Base-by-base conservation (phyloP, 495 filamentous ascomycete genomes). In the Terfezia claveryi region DNA sequence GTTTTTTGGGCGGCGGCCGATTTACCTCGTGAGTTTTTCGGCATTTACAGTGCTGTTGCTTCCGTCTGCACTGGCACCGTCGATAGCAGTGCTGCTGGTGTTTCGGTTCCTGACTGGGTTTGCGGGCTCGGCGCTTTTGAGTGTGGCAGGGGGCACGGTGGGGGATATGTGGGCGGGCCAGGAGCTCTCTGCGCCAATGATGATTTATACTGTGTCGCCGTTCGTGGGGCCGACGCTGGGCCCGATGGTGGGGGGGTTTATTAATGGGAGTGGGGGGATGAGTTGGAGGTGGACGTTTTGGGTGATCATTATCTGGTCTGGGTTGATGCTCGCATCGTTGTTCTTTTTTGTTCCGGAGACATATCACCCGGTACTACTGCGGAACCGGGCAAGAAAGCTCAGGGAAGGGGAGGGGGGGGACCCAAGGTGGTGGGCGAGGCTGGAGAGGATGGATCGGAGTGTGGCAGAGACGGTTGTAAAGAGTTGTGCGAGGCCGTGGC, bases 211-310 rank as follows among this genome's bases (percentile, higher is more conserved):
- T 1, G 73, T 81, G 8, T 73, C 77, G 12, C 89, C 87, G 8
- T 92, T 92, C 61, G 68, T 75, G 7, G 76, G 79, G 4, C 80
- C 81, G 7, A 62, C 79, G 11, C 57, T 79, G 5, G 75, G 76
- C 4, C 76, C 75, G 20, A 67, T 80, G 41, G 73, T 77, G 16
- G 80, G 78, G 37, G 80, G 80, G 11, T 88, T 85, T 57, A 81
- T 94, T 54, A 89, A 91, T 62, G 76, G 82, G 53, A 83, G 78
- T 55, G 77, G 77, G 8, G 1, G 7, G 27, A 72, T 62, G 49
- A n/a, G 65, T 75, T 94, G 88, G 87, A 74, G 88, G 38, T 96
- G 89, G 89, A 83, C 82, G 5, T 93, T 93, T 64, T 95, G 89
- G 66, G 75, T 83, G 3, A 71, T 93, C 44, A 63, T 92, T 8